Evolutionary conservation across 352 stramenopile genomes (phyloP), one percentile per base, ranked within the genome.

Genomic region (Pythium rishiriense): DNA sequence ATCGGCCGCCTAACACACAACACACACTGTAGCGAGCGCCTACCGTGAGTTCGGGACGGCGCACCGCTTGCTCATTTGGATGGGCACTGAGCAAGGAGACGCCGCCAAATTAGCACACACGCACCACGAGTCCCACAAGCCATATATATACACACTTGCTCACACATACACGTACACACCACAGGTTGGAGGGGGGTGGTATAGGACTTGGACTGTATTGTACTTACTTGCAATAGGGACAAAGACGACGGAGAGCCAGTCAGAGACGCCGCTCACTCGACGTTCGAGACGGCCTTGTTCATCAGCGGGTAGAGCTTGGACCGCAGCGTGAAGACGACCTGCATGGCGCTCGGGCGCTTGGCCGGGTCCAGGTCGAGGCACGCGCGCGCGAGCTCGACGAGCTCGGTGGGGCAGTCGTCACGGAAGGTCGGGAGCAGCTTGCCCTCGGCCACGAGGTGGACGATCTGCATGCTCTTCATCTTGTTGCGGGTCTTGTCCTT

Each of bases 381-480:
- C 28, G 75, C 72, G 25, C 82, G 69, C 0, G 83, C 85, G 14
- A 94, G 57, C 19, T 75, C 70, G 8, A 85, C 70, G 54, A 94
- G 70, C 31, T 73, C 68, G 0, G 73, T 25, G 0, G 83, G 83
- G 51, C 79, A 90, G 25, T 87, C 76, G 14, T 90, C 81, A 3
- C 80, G 78, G 59, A 92, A 94, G 12, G 71, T 89, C 29, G 83
- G 83, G 26, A 90, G 64, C 58, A 94, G 57, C 66, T 91, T 88
- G 17, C 85, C 85, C 28, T 92, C 80, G 0, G 84, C 81, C 28
- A 93, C 83, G 24, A 90, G 71, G 39, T 93, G 84, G n/a, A 93
- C 82, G 50, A 93, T 88, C 68, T 92, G 83, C 79, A 90, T 88
- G 54, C 76, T 86, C 69, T 83, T 83, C 80, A 90, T 88, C 66